Conservation (phyloP, 2,329 filamentous ascomycete species). For the Mycosphaerella arachidis region DNA sequence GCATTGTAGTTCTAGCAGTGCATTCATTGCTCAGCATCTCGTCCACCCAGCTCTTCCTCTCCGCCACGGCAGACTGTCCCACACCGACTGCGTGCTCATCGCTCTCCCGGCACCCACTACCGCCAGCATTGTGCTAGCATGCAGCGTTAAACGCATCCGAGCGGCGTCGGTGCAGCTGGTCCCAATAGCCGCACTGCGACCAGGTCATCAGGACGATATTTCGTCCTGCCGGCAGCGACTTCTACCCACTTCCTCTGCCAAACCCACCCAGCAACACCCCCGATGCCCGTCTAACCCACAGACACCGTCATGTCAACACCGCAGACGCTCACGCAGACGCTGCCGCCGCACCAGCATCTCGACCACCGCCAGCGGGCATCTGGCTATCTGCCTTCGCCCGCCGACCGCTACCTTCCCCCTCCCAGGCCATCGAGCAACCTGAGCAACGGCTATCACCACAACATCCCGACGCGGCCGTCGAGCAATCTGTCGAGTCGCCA, state of each 20-base stretch:
- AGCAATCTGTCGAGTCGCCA: constrained; percentile 31
- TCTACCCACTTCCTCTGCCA: background rate
- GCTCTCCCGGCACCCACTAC: background rate
- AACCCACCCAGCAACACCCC: background rate
- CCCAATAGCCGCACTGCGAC: background rate
- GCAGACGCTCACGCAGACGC: constrained; percentile 30
- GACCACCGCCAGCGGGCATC: constrained; percentile 26
- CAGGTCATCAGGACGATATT: background rate
- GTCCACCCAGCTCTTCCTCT: background rate
- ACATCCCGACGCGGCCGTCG: constrained; percentile 30
- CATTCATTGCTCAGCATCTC: background rate
- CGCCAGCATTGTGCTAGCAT: background rate
- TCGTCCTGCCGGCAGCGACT: background rate
- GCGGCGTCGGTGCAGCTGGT: background rate
- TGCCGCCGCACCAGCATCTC: constrained; percentile 30
- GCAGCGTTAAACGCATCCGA: constrained; percentile 1
- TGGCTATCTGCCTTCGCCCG: constrained; percentile 26
- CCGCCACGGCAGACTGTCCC: background rate
- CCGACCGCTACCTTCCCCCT: constrained; percentile 31
- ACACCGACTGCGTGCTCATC: background rate
- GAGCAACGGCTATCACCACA: constrained; percentile 30
- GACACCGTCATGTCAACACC: constrained; percentile 29
- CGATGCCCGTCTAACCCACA: constrained; percentile 1
- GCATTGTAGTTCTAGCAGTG: background rate
- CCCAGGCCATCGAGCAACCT: constrained; percentile 32